Conservation (phyloP, 768 basidiomycete genomes). For the Phylloporus rhodoxanthus region DNA sequence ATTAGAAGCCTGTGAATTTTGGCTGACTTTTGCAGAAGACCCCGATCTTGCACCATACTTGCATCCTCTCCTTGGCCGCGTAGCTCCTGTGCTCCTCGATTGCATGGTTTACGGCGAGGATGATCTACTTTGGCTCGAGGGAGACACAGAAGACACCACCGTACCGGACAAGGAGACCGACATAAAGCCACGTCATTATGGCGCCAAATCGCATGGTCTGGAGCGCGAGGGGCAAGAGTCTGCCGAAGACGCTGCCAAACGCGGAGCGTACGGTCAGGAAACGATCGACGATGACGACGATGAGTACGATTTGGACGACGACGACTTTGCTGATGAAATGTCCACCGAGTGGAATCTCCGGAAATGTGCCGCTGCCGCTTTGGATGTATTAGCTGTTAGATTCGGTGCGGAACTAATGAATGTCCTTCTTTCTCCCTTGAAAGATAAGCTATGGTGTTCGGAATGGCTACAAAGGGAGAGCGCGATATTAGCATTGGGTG, state of each 20-base stretch:
- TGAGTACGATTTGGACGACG: conserved; percentile 80
- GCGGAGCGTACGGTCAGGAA: conserved; percentile 74
- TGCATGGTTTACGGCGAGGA: conserved; percentile 98
- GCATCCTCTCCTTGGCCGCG: conserved; percentile 81
- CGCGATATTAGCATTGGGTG: conserved; percentile 91
- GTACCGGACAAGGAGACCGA: conserved; percentile 93
- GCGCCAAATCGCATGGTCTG: conserved; percentile 75
- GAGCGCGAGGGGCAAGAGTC: conserved; percentile 57
- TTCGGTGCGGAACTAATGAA: conserved; percentile 87
- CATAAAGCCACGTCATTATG: conserved; percentile 94
- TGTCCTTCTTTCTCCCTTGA: conserved; percentile 81
- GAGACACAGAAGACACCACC: conserved; percentile 79
- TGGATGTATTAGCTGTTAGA: conserved; percentile 93
- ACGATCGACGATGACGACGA: conserved; percentile 82
- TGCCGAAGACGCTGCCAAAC: conserved; percentile 34
- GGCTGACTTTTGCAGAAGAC: conserved; percentile 98
- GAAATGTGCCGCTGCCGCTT: conserved; percentile 95
- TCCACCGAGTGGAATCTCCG: conserved; percentile 98
- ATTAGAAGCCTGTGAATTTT: conserved; percentile 98
- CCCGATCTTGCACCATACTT: conserved; percentile 79
- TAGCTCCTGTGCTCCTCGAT: conserved; percentile 91
- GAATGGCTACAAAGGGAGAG: conserved; percentile 96
- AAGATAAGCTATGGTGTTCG: conserved; percentile 86
- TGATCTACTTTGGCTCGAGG: conserved; percentile 92
- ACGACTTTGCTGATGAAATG: conserved; percentile 89